phyloP scores from a whole-genome alignment of 306 rosid species.

The Corylus americana region DNA sequence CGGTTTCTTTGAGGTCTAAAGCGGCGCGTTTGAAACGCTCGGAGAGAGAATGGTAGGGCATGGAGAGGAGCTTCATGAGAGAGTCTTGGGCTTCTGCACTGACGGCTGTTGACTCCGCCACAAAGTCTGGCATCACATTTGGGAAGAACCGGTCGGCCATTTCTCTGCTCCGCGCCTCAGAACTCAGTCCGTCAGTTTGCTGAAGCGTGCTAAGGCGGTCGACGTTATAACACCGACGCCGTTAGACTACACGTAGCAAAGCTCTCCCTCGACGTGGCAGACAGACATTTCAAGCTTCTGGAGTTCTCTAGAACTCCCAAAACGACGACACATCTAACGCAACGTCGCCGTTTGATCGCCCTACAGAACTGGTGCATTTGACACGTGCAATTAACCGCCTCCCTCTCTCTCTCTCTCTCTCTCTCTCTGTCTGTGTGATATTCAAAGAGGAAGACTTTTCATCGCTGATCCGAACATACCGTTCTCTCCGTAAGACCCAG shows the following conservation, averaged over 20 bases:
- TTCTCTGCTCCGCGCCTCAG: neutral
- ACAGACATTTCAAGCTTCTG: neutral
- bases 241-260: neutral
- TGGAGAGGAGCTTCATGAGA: slow-evolving; percentile 55
- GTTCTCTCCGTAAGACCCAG: neutral
- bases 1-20: slow-evolving; percentile 76
- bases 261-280: neutral
- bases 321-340: neutral
- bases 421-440: neutral
- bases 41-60: slow-evolving; percentile 54
- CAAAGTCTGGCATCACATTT: slow-evolving; percentile 59
- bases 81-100: slow-evolving; percentile 35
- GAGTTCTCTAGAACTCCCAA: neutral
- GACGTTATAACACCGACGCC: neutral
- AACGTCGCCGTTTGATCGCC: no score
- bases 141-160: slow-evolving; percentile 73
- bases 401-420: no score
- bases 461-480: slow-evolving; percentile 21
- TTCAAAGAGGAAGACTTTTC: neutral
- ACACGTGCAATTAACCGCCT: no score
- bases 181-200: neutral
- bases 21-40: slow-evolving; percentile 73
- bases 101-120: slow-evolving; percentile 42
- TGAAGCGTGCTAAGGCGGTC: neutral
- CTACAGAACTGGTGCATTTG: no score